Conservation (phyloP, 805 yeast species). For the Helenozyma baotianmanensis region DNA sequence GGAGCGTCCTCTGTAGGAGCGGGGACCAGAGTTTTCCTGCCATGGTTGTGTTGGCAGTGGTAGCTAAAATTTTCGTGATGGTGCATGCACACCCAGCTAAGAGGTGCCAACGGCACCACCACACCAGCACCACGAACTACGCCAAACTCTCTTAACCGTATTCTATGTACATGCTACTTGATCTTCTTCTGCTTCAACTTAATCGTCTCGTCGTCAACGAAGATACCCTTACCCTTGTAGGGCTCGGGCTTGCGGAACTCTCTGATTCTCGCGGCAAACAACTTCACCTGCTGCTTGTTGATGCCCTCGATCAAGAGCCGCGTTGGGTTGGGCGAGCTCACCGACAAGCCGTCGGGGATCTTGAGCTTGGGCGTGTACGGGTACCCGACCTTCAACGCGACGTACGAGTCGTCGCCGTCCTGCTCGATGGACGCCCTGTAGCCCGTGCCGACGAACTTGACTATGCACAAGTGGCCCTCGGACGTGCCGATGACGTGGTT, state of each 20-base stretch:
- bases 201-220: conserved; percentile 85
- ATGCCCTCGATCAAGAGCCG: conserved; percentile 81
- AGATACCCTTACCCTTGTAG: conserved; percentile 96
- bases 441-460: conserved; percentile 94
- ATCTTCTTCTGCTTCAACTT: conserved; percentile 88
- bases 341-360: conserved; percentile 74
- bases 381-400: conserved; percentile 82
- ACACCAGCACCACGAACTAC: no score
- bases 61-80: no score
- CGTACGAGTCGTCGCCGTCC: conserved; percentile 46
- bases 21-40: no score
- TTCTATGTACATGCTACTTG: conserved; percentile 48
- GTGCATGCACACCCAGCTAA: no score
- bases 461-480: conserved; percentile 85
- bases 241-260: conserved; percentile 94
- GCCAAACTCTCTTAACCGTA: no score
- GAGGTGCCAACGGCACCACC: no score
- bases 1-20: no score
- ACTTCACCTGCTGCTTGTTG: conserved; percentile 80
- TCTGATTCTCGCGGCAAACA: conserved; percentile 85
- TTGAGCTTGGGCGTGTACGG: conserved; percentile 72
- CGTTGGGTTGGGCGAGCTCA: conserved; percentile 78
- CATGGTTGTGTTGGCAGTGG: no score
- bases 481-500: conserved; percentile 84
- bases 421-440: conserved; percentile 81